A percentile compares a stretch with the other conserved stretches of the same genome.
These are phyloP conservation scores for Metschnikowia amazonensis DNA, from an alignment of 805 yeast genomes.

Conservation along the genomic window DNA sequence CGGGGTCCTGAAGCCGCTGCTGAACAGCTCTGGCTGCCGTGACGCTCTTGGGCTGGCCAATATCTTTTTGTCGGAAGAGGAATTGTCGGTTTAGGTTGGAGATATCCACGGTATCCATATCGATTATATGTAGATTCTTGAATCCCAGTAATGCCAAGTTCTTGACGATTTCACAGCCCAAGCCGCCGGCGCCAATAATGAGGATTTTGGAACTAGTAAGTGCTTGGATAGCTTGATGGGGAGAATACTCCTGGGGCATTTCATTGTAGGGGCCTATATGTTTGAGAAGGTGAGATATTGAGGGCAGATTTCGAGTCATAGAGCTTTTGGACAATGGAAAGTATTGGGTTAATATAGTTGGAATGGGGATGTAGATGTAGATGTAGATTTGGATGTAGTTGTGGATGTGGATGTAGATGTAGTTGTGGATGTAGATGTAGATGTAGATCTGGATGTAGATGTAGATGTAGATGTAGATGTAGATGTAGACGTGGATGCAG, in stretches of 20 bases:
- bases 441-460: too few species aligned
- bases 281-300: conserved; percentile 22
- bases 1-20: conserved; percentile 37
- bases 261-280: conserved; percentile 40
- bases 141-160: conserved; percentile 70
- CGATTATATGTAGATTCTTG: conserved; percentile 60
- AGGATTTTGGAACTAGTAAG: conserved; percentile 25
- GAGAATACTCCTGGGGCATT: conserved; percentile 31
- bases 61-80: conserved; percentile 55
- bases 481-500: too few species aligned
- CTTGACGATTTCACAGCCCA: conserved; percentile 78
- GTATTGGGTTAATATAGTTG: too few species aligned
- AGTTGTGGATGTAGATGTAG: too few species aligned
- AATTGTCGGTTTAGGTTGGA: conserved; percentile 75
- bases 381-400: too few species aligned
- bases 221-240: conserved; percentile 21
- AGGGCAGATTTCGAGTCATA: conserved; percentile 13
- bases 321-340: too few species aligned
- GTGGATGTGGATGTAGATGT: too few species aligned
- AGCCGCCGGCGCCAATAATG: conserved; percentile 77
- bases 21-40: conserved; percentile 59
- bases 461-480: too few species aligned
- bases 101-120: conserved; percentile 81
- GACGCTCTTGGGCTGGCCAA: conserved; percentile 63
- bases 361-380: too few species aligned